Base-by-base conservation (phyloP, 345 rosid genomes). In the Anastatica hierochuntica region DNA sequence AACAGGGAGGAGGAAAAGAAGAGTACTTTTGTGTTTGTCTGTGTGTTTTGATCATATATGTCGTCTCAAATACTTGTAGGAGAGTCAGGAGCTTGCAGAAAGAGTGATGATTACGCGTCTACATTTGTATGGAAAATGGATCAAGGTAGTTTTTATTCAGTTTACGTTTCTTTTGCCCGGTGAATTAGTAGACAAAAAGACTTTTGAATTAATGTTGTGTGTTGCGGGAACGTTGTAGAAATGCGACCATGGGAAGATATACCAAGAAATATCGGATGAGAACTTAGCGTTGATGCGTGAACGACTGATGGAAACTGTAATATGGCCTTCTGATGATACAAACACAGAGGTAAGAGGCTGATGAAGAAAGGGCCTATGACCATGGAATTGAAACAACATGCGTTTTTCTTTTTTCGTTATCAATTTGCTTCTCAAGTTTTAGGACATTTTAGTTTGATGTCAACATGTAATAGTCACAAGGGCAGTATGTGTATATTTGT, bases 91-190 rank as follows among this genome's bases (percentile, higher is more conserved):
- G 29, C 96, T 90, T 8, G 96, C 96, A 2, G 96, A 90, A 62
- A 74, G 98, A 76, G 95, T 90, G 63, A 90, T 90, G 98, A 72
- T 90, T 51, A 90, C 98, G 1, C 82, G 98, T 7, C 95, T 90
- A 36, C 95, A 84, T 72, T 65, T 90, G 55, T 90, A 90, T 40
- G 96, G 94, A 38, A 84, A 87, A 56, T 90, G 98, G 98, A 69
- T 76, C 27, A 90, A 90, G 96, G 98, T 92, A 72, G n/a, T n/a
- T n/a, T n/a, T n/a, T n/a, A n/a, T n/a, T n/a, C n/a, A n/a, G n/a
- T n/a, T n/a, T n/a, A n/a, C n/a, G n/a, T n/a, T n/a, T n/a, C n/a
- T n/a, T n/a, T n/a, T n/a, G n/a, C n/a, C n/a, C n/a, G n/a, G n/a
- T n/a, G n/a, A n/a, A n/a, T n/a, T n/a, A n/a, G n/a, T n/a, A n/a